These are phyloP conservation scores for Lepidium sativum DNA, from an alignment of 345 rosid genomes.

Conservation along the genomic window DNA sequence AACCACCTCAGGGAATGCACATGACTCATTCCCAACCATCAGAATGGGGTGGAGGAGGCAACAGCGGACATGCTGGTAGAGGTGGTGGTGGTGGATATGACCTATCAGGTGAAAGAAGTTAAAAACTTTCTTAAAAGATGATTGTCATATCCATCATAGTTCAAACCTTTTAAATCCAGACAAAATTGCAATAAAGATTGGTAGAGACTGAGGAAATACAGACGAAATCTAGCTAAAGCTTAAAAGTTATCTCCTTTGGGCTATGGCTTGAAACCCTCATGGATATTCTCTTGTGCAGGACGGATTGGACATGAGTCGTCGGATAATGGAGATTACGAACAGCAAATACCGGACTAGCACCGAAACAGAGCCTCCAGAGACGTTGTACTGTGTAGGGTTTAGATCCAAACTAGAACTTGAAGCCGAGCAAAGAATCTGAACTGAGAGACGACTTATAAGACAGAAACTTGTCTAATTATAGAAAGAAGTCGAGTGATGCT, in stretches of 20 bases:
- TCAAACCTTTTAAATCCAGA: background rate
- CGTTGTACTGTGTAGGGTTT: constrained; percentile 7
- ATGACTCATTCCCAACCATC: constrained; percentile 31
- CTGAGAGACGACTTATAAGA: background rate
- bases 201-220: background rate
- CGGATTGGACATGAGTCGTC: constrained; percentile 50
- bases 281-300: constrained; percentile 35
- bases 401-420: constrained; percentile 18
- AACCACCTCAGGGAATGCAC: constrained; percentile 41
- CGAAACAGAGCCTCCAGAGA: background rate
- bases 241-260: background rate
- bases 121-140: background rate
- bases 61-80: constrained; percentile 22
- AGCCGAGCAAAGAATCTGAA: constrained; percentile 18
- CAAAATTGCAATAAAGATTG: background rate
- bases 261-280: background rate
- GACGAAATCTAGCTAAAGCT: background rate
- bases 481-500: constrained; percentile 19
- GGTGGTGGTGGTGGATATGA: constrained; percentile 34
- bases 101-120: constrained; percentile 36
- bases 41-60: constrained; percentile 48
- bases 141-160: background rate
- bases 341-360: constrained; percentile 30
- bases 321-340: constrained; percentile 56
- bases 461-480: background rate